Evolutionary conservation across 352 stramenopile genomes (phyloP), one percentile per base, ranked within the genome.

Genomic region (Thraustochytrium striatum): DNA sequence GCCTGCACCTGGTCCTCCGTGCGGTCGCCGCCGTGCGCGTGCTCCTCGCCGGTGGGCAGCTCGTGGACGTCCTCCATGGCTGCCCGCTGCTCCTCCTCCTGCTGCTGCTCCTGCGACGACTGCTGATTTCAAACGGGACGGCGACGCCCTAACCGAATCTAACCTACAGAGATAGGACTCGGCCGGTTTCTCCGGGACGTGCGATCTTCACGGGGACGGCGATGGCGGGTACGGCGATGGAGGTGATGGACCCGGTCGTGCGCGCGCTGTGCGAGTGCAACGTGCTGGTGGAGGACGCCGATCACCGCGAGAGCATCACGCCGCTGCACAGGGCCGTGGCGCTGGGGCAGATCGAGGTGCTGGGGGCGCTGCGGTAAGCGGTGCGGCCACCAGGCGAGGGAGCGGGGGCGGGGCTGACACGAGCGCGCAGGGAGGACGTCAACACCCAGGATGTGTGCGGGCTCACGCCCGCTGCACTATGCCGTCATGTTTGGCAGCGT

Each of bases 1-100:
- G 72, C 52, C 5, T 47, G 69, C 69, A 57, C 50, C 38, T 58
- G 50, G 39, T 79, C 21, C 7, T n/a, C 50, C 0, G 39, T 69
- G 33, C 38, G 47, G 33, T 47, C 39, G 39, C 13, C 5, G 5
- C 5, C 5, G 39, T 47, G 5, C 5, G 39, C 39, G 5, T 47
- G 5, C 39, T 47, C 39, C 39, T 47, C 5, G 5, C 5, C 39
- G 13, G 5, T 47, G 39, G 5, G 5, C 39, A 47, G 5, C 5
- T 5, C 13, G 5, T 47, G 5, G 13, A 13, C 39, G 39, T 47
- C 39, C 5, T 5, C 39, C 13, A 13, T 47, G 39, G 5, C 39
- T 47, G 5, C 13, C 39, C 39, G 5, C 5, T 47, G 5, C 5
- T 47, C 39, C 39, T 47, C 5, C 13, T 47, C 5, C 39, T 47